Evolutionary conservation across 2,329 filamentous ascomycete genomes (phyloP).

Genomic region (Penicillium janthinellum): DNA sequence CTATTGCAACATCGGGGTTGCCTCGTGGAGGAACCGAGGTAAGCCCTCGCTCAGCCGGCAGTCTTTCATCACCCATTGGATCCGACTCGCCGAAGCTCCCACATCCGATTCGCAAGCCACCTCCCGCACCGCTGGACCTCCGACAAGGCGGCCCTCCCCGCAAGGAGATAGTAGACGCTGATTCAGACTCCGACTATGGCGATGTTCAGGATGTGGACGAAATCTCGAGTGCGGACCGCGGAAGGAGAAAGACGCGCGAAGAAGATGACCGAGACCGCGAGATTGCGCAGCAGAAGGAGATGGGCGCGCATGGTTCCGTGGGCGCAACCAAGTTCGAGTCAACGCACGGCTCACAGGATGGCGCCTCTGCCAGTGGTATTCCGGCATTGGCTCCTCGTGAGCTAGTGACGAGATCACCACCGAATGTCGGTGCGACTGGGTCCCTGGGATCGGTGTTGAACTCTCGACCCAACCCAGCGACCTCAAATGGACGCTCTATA

Average conservation of each 20-base stretch:
- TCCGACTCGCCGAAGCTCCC: constrained; percentile 41
- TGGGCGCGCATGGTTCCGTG: constrained; percentile 43
- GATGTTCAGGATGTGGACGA: constrained; percentile 72
- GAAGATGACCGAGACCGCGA: constrained; percentile 83
- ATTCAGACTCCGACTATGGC: constrained; percentile 81
- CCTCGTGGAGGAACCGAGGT: constrained; percentile 18
- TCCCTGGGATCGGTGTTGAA: constrained; percentile 38
- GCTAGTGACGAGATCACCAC: constrained; percentile 38
- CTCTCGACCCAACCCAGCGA: constrained; percentile 27
- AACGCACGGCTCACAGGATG: constrained; percentile 13
- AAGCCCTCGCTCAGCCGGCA: constrained; percentile 24
- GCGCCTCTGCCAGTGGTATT: constrained; percentile 22
- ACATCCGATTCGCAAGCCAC: constrained; percentile 73
- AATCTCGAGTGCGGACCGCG: constrained; percentile 62
- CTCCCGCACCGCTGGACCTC: constrained; percentile 81
- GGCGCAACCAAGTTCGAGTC: constrained; percentile 1
- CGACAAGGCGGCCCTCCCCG: constrained; percentile 48
- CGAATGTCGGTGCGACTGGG: constrained; percentile 25
- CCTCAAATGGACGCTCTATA: constrained; percentile 41
- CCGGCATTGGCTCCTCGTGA: constrained; percentile 56
- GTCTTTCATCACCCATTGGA: constrained; percentile 18
- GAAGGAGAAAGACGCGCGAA: constrained; percentile 79
- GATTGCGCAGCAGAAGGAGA: constrained; percentile 66
- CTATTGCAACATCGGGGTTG: constrained; percentile 9
- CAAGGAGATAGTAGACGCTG: constrained; percentile 50